Conservation (phyloP, 129 eudicot genomes). For the Rutidosis leptorrhynchoides region DNA sequence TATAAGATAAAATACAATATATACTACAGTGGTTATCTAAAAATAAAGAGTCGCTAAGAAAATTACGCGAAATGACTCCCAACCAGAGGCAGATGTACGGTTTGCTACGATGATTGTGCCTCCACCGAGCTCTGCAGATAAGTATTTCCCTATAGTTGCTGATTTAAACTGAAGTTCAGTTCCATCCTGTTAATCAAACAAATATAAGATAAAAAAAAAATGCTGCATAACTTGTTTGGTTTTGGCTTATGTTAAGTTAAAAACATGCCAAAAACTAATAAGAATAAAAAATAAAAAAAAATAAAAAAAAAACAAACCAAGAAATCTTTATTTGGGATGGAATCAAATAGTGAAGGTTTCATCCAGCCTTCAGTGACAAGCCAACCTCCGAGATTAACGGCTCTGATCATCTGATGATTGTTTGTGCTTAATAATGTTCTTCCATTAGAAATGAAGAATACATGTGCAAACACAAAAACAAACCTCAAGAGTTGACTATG, state of each 20-base stretch:
- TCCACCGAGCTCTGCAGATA: constrained; percentile 75
- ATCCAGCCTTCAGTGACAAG: constrained; percentile 88
- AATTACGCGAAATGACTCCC: constrained; percentile 73
- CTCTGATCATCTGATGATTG: constrained; percentile 37
- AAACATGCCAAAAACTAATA: neutral
- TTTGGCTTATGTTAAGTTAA: neutral
- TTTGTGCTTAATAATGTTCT: constrained; percentile 18
- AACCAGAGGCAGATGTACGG: constrained; percentile 60
- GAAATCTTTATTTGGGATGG: constrained; percentile 70
- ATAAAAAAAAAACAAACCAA: constrained; percentile 37
- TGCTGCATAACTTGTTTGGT: neutral
- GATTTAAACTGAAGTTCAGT: constrained; percentile 59
- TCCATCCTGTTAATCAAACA: constrained; percentile 52
- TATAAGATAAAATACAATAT: no score
- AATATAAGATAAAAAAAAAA: neutral
- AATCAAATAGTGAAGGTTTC: constrained; percentile 68
- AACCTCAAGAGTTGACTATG: constrained; percentile 27
- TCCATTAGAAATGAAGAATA: constrained; percentile 28
- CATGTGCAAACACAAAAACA: constrained; percentile 15
- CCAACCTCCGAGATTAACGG: constrained; percentile 88
- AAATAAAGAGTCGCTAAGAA: neutral
- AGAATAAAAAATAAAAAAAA: neutral
- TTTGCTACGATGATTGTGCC: constrained; percentile 65
- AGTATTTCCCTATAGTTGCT: constrained; percentile 44
- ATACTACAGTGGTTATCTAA: no score